Percentiles rank a stretch among this genome's conserved stretches.
Conservation (phyloP, 495 filamentous ascomycete species). For the Penicillium cinerascens region DNA sequence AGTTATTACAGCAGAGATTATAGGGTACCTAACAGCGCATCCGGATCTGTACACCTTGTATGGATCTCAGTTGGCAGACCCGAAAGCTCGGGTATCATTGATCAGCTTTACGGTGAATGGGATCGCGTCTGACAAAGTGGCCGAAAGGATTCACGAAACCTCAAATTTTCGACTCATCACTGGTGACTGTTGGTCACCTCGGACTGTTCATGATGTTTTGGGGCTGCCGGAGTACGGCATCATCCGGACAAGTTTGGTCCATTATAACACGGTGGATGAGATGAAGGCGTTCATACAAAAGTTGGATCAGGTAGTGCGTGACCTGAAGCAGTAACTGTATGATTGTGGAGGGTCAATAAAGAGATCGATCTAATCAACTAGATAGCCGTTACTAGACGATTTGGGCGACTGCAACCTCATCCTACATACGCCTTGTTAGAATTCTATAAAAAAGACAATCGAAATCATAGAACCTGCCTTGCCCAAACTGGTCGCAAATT, state of each 20-base stretch:
- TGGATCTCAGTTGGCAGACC: not conserved
- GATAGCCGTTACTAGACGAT: too few species aligned
- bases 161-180: not conserved
- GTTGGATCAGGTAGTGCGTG: too few species aligned
- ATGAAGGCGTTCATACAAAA: not conserved
- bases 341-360: too few species aligned
- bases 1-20: not conserved
- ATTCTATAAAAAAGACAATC: too few species aligned
- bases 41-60: not conserved
- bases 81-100: not conserved
- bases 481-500: too few species aligned
- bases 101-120: not conserved
- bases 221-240: constrained; percentile 43
- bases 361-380: too few species aligned
- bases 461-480: too few species aligned
- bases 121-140: too few species aligned
- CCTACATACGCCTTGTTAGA: too few species aligned
- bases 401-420: too few species aligned
- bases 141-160: too few species aligned
- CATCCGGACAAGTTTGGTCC: constrained; percentile 59
- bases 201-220: not conserved
- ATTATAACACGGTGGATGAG: constrained; percentile 60
- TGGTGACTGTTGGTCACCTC: not conserved
- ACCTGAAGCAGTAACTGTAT: too few species aligned
- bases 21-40: not conserved